Evolutionary conservation across 2,329 filamentous ascomycete genomes (phyloP), one percentile per base, ranked within the genome.

Genomic region (Alternaria conjuncta): DNA sequence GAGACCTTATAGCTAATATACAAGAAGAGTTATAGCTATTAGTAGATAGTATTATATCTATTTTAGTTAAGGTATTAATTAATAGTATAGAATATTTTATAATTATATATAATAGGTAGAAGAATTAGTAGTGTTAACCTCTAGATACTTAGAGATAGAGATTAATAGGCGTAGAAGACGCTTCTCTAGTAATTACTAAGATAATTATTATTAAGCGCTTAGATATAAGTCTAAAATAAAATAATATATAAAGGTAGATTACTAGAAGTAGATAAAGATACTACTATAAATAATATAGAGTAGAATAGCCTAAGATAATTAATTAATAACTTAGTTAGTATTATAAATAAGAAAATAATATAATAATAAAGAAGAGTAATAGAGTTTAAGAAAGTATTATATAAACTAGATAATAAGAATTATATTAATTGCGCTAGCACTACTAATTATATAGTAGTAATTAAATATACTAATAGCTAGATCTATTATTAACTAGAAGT

Each of bases 261-360:
- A 1, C 13, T 36, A 1, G 3, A 36, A 36, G 13, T 36, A 1
- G 7, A 36, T 3, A 36, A n/a, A 36, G 13, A 5, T 36, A 3
- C 30, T 36, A 3, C 30, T 1, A 3, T 36, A 0, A 1, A 36
- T 36, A 1, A 36, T n/a, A 15, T 0, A 1, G 30, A 36, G 0
- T 2, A 5, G 5, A 36, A 36, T 36, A 36, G 30, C 30, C 30
- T 36, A 15, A 36, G 6, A 1, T 9, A 1, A 36, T 36, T 0
- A 0, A 15, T 36, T 3, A 1, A 36, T 36, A 36, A 36, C 30
- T 36, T 36, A 1, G 30, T 36, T 9, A 36, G 30, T 36, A 36
- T 36, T 5, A 36, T 36, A 36, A 36, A 36, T 1, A 36, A 36
- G 12, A 36, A 15, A 7, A 15, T 36, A 1, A 36, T 1, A 8